phyloP scores from a whole-genome alignment of 2,329 filamentous ascomycete genomes.

The Aureobasidium namibiae region DNA sequence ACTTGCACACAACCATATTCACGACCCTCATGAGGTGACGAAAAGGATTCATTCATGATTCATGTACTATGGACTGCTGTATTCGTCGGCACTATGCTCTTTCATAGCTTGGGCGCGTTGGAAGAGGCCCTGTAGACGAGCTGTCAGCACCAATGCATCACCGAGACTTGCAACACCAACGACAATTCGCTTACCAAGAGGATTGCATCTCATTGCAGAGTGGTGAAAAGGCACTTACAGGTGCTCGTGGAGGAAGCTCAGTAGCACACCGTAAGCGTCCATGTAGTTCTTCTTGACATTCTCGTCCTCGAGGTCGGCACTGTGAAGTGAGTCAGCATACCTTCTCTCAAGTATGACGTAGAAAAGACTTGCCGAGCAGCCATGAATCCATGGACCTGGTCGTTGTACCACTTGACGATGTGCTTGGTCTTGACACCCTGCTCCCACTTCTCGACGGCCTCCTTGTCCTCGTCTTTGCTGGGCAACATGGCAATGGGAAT shows the following conservation, averaged over 20 bases:
- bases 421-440: conserved; percentile 39
- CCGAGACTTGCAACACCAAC: not conserved
- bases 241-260: conserved; percentile 46
- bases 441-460: conserved; percentile 43
- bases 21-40: not conserved
- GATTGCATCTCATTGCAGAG: not conserved
- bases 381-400: conserved; percentile 41
- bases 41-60: not conserved
- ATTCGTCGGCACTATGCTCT: not conserved
- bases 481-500: conserved; percentile 52
- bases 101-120: not conserved
- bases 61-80: not conserved
- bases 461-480: conserved; percentile 47
- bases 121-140: not conserved
- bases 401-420: conserved; percentile 40
- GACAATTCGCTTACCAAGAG: not conserved
- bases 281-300: conserved; percentile 43
- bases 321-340: conserved; percentile 12
- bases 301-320: conserved; percentile 38
- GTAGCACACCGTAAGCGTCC: conserved; percentile 39
- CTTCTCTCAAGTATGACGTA: not conserved
- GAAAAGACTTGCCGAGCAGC: conserved; percentile 26
- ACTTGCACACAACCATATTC: not conserved
- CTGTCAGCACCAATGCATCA: not conserved
- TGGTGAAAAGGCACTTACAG: conserved; percentile 34